Evolutionary conservation across 441 rosid species (phyloP).

Genomic region (Populus trichocarpa): DNA sequence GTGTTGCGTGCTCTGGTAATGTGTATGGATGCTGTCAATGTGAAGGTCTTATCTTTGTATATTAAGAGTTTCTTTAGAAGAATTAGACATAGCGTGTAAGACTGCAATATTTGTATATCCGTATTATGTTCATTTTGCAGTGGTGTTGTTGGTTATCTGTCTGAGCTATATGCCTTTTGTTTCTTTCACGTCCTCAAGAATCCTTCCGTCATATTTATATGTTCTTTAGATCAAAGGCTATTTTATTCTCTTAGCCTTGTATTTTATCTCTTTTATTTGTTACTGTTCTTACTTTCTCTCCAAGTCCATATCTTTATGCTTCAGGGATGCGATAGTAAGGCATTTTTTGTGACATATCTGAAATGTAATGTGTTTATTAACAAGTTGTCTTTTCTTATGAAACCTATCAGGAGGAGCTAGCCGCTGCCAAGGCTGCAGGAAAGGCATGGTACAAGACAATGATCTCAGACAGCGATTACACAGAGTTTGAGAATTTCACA

Average conservation of each 20-base stretch:
- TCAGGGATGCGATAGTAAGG: neutral
- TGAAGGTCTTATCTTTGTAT: too few species aligned
- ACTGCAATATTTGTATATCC: neutral
- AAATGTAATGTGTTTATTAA: too few species aligned
- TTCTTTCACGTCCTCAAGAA: neutral
- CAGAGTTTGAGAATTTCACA: constrained; percentile 87
- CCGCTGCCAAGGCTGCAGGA: constrained; percentile 72
- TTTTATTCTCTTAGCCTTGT: too few species aligned
- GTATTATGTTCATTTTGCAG: neutral
- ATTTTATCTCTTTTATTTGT: too few species aligned
- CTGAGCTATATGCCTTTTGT: neutral
- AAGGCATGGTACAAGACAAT: constrained; percentile 89
- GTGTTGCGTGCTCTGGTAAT: too few species aligned
- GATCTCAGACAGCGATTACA: constrained; percentile 91
- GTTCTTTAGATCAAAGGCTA: too few species aligned
- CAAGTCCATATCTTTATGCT: too few species aligned
- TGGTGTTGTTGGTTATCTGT: neutral
- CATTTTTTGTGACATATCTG: neutral
- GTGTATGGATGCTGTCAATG: neutral
- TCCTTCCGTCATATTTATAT: too few species aligned
- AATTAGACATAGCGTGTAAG: neutral
- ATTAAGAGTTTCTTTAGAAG: neutral
- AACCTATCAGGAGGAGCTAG: constrained; percentile 63
- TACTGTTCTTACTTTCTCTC: too few species aligned
- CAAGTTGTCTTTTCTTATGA: neutral